phyloP scores from a whole-genome alignment of 1,284 basidiomycete genomes.

The Phellopilus nigrolimitatus region DNA sequence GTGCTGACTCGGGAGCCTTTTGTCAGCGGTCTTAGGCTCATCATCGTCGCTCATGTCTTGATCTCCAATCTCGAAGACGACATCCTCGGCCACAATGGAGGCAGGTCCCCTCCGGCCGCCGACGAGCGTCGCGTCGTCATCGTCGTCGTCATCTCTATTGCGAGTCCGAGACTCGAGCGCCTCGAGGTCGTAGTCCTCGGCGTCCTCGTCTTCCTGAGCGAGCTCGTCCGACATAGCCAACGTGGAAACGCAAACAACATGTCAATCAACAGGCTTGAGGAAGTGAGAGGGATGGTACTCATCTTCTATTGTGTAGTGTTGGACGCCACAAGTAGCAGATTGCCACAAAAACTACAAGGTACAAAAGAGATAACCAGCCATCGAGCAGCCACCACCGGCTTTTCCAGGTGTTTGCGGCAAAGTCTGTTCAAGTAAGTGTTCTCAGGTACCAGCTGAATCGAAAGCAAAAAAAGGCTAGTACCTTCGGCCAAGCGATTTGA shows the following conservation, averaged over 20 bases:
- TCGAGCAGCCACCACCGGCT: constrained; percentile 95
- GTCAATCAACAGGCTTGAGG: constrained; percentile 25
- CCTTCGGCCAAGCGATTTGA: constrained; percentile 88
- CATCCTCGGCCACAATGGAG: constrained; percentile 51
- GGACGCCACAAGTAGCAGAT: constrained; percentile 95
- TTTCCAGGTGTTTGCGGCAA: constrained; percentile 91
- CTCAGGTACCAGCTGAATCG: no score
- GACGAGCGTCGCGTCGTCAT: constrained; percentile 68
- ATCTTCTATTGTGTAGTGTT: constrained; percentile 87
- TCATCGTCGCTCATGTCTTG: constrained; percentile 73
- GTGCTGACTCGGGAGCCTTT: constrained; percentile 36
- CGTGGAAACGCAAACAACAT: constrained; percentile 37
- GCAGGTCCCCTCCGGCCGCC: constrained; percentile 45
- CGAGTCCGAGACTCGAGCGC: constrained; percentile 52
- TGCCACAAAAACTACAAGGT: constrained; percentile 72
- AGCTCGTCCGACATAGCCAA: constrained; percentile 83
- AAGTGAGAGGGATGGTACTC: constrained; percentile 34
- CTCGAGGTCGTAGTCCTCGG: constrained; percentile 88
- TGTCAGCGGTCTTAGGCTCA: constrained; percentile 43
- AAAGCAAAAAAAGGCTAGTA: no score
- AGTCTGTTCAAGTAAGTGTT: constrained; percentile 69
- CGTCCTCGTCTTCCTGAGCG: constrained; percentile 87
- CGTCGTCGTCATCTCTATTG: constrained; percentile 45
- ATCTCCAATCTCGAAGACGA: constrained; percentile 92
- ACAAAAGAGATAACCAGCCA: constrained; percentile 89